A percentile compares a stretch with the other conserved stretches of the same genome.
Evolutionary conservation across 495 filamentous ascomycete species (phyloP).

Genomic region (Xylaria venustula): DNA sequence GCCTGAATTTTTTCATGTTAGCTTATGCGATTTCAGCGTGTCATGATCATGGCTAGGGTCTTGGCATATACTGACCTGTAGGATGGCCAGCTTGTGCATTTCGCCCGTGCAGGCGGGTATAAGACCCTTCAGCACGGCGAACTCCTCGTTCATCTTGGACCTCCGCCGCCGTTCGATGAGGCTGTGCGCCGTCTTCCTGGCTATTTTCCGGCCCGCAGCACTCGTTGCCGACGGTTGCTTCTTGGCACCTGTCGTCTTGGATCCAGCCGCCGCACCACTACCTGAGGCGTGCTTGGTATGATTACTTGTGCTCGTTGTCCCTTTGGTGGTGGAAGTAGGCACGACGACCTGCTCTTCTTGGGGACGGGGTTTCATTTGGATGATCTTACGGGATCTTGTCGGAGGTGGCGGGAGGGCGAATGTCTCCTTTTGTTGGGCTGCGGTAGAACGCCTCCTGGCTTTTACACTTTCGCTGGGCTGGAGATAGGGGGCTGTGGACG

Average conservation of each 20-base stretch:
- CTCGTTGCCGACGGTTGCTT: slow-evolving; percentile 69
- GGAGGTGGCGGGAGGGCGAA: slow-evolving; percentile 90
- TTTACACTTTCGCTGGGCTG: slow-evolving; percentile 56
- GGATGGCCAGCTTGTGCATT: slow-evolving; percentile 97
- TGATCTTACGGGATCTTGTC: slow-evolving; percentile 89
- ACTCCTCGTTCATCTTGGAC: slow-evolving; percentile 99
- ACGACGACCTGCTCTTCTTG: slow-evolving; percentile 23
- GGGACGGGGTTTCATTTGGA: slow-evolving; percentile 84
- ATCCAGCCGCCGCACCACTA: slow-evolving; percentile 22
- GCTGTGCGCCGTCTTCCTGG: slow-evolving; percentile 93
- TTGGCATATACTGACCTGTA: slow-evolving; percentile 63
- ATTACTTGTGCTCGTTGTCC: background rate
- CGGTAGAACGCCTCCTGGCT: slow-evolving; percentile 55
- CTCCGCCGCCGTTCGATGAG: slow-evolving; percentile 87
- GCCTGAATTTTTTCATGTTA: slow-evolving; percentile 52
- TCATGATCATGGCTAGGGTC: background rate
- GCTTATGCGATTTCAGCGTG: background rate
- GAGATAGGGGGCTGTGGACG: slow-evolving; percentile 48
- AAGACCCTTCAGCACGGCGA: slow-evolving; percentile 88
- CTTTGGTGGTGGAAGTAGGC: slow-evolving; percentile 13
- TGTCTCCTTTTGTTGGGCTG: slow-evolving; percentile 49
- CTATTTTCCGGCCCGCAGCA: slow-evolving; percentile 84
- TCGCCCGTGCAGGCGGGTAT: slow-evolving; percentile 89
- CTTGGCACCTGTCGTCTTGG: slow-evolving; percentile 59
- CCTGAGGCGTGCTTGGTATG: slow-evolving; percentile 13